A percentile compares a stretch with the other conserved stretches of the same genome.
These are phyloP conservation scores for Geoglossum glabrum DNA, from an alignment of 495 filamentous ascomycete genomes.

Conservation along the genomic window DNA sequence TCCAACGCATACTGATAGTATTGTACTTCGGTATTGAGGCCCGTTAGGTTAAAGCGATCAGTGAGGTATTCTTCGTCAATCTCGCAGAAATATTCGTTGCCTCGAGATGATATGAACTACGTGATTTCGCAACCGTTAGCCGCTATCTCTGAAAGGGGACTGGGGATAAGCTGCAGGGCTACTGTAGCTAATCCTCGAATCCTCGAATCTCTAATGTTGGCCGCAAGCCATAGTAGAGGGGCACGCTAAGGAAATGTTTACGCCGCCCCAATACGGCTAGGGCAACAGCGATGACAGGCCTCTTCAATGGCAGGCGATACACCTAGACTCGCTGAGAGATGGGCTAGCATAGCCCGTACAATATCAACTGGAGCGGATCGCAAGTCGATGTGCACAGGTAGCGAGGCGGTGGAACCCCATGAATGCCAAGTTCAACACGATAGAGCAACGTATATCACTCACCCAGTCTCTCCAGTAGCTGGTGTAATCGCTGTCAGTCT, in stretches of 20 bases:
- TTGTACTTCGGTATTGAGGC: slow-evolving; percentile 88
- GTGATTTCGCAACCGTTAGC: slow-evolving; percentile 16
- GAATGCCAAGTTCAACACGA: not conserved
- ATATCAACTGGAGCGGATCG: not conserved
- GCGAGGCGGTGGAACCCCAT: not conserved
- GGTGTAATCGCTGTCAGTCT: slow-evolving; percentile 96
- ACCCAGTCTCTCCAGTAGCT: slow-evolving; percentile 99
- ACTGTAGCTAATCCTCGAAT: not conserved
- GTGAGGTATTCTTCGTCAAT: slow-evolving; percentile 98
- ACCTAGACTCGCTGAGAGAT: not conserved
- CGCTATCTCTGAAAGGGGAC: not conserved
- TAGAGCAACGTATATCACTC: slow-evolving; percentile 20
- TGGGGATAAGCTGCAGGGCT: not conserved
- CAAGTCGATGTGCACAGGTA: not conserved
- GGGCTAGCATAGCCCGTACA: not conserved
- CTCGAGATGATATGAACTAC: slow-evolving; percentile 83
- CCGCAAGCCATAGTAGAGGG: not conserved
- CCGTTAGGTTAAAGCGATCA: slow-evolving; percentile 95
- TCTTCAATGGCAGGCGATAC: not conserved
- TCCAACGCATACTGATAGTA: slow-evolving; percentile 99
- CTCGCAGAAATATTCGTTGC: slow-evolving; percentile 99
- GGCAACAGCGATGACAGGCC: not conserved
- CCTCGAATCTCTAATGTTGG: not conserved
- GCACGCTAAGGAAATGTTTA: not conserved
- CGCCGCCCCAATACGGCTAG: too few species aligned